Conservation (phyloP, 805 yeast species). For the Ogataea chonburiensis region DNA sequence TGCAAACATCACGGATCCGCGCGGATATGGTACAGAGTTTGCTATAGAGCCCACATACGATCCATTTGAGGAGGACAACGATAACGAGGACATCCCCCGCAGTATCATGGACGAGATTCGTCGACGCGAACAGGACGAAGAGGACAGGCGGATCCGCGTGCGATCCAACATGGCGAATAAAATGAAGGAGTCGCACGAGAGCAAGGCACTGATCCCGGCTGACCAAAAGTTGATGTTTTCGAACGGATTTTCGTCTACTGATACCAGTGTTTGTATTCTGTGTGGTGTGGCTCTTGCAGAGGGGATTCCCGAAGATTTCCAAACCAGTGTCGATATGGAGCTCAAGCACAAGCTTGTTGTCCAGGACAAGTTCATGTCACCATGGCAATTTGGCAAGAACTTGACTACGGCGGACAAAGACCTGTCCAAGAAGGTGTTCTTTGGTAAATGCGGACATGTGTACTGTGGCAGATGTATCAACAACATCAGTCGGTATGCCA, state of each 20-base stretch:
- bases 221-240: slow-evolving; percentile 18
- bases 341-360: slow-evolving; percentile 31
- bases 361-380: slow-evolving; percentile 44
- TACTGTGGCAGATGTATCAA: slow-evolving; percentile 85
- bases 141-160: slow-evolving; percentile 25
- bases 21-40: slow-evolving; percentile 8
- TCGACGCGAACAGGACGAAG: slow-evolving; percentile 30
- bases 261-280: slow-evolving; percentile 53
- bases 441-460: slow-evolving; percentile 75
- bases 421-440: slow-evolving; percentile 64
- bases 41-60: slow-evolving; percentile 1
- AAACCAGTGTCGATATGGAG: slow-evolving; percentile 21
- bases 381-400: slow-evolving; percentile 56
- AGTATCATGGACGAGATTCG: slow-evolving; percentile 31
- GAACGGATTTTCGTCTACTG: slow-evolving; percentile 34
- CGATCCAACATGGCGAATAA: slow-evolving; percentile 25
- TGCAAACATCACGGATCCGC: slow-evolving; percentile 6
- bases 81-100: slow-evolving; percentile 29
- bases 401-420: slow-evolving; percentile 56
- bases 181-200: slow-evolving; percentile 18
- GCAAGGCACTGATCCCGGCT: slow-evolving; percentile 17
- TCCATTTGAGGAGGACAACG: slow-evolving; percentile 4
- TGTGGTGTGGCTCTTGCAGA: slow-evolving; percentile 75
- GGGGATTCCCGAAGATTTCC: slow-evolving; percentile 61
- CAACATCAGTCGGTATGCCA: slow-evolving; percentile 46